Evolutionary conservation across 164 flowering plant genomes (phyloP).

Genomic region (Umbilicus rupestris): DNA sequence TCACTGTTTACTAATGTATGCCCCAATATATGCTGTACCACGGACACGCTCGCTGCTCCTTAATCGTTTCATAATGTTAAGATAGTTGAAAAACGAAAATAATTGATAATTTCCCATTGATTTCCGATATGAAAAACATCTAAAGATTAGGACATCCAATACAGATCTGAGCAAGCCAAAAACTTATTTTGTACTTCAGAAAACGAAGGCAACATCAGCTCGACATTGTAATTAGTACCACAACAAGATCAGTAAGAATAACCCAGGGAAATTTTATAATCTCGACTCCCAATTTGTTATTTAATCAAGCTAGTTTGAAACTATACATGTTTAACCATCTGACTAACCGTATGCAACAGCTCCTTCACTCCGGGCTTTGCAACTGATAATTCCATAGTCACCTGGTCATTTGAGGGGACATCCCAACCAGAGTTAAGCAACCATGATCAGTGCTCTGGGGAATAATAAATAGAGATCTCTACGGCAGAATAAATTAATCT

Average conservation of each 20-base stretch:
- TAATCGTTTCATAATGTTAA: too few species aligned
- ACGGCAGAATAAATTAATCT: not conserved
- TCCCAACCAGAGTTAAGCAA: not conserved
- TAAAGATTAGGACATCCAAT: not conserved
- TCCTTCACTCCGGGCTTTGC: slow-evolving; percentile 31
- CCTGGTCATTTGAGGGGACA: slow-evolving; percentile 23
- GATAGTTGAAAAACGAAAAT: too few species aligned
- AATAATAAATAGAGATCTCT: not conserved
- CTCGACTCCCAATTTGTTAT: not conserved
- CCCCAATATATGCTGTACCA: too few species aligned
- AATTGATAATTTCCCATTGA: too few species aligned
- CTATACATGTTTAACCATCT: slow-evolving; percentile 23
- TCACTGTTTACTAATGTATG: too few species aligned
- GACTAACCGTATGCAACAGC: slow-evolving; percentile 26
- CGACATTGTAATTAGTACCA: not conserved
- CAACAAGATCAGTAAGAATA: not conserved
- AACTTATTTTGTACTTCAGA: not conserved
- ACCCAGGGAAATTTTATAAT: too few species aligned
- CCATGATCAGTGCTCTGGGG: not conserved
- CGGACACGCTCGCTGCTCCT: too few species aligned
- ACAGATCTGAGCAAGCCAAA: not conserved
- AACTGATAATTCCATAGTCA: slow-evolving; percentile 58
- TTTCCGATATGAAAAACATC: not conserved
- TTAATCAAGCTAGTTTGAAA: not conserved
- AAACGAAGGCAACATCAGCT: not conserved